Base-by-base conservation (phyloP, 352 stramenopile genomes). In the Globisporangium camurandrum region DNA sequence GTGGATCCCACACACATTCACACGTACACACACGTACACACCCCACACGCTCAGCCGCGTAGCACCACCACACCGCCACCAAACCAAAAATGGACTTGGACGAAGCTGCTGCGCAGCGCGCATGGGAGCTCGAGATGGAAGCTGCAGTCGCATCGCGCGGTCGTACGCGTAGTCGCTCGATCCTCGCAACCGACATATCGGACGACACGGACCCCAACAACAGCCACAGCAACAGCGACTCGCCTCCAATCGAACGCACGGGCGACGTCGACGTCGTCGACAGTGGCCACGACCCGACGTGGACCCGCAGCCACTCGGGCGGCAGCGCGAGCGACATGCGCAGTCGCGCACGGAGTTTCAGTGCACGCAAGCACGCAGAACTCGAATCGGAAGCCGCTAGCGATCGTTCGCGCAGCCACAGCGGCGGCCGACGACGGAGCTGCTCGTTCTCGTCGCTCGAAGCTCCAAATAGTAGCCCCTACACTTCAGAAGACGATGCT, bases 61-160 rank as follows among this genome's bases (percentile, higher is more conserved):
- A 34, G 11, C 30, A 11, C 28, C 10, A 17, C 11, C 37, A 44
- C 42, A 20, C 33, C 12, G 49, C 30, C 27, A 14, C 16, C 17
- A 34, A n/a, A 45, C n/a, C 38, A 22, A 46, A 50, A 39, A 69
- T 53, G 40, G 59, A 51, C 22, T n/a, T n/a, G n/a, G 68, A 80
- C 22, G 75, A 84, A 31, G 62, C 72, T 11, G 71, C 75, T 12
- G 65, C 59, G 17, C 71, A 75, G 46, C 63, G 57, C 42, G 66
- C 60, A 26, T 93, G 82, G 82, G 82, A 93, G 57, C 59, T 57
- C 14, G 82, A 93, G 62, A 93, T 93, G 82, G 82, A 93, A 60
- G 66, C 67, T 27, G 71, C 75, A 14, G 78, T 93, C 22, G 64
- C 88, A 36, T 64, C 66, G 54, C 75, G 82, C 51, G 82, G 79